Percentiles rank a stretch among this genome's conserved stretches.
These are phyloP conservation scores for Chaetomium sp. DNA, from an alignment of 2,329 filamentous ascomycete species.

Conservation along the genomic window DNA sequence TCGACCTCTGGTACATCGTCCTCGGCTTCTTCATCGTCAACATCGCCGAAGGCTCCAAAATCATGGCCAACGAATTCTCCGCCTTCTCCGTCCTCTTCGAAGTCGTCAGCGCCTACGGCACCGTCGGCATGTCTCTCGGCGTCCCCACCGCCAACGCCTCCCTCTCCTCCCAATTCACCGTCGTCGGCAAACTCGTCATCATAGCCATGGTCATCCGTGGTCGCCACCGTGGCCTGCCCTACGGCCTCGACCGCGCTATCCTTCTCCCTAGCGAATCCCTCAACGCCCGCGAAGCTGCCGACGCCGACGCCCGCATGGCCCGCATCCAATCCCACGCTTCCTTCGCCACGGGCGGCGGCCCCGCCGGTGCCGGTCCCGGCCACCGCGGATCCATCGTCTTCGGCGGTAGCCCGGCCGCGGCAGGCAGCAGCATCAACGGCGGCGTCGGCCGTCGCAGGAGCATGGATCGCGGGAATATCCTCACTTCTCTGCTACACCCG, in stretches of 20 bases:
- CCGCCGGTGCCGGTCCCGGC: too few species aligned
- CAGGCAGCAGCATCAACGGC: too few species aligned
- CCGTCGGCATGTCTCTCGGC: constrained; percentile 83
- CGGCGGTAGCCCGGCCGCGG: too few species aligned
- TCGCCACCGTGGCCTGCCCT: constrained; percentile 61
- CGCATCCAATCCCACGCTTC: constrained; percentile 34
- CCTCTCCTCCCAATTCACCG: constrained; percentile 74
- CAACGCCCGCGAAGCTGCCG: constrained; percentile 46
- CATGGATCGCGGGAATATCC: constrained; percentile 37
- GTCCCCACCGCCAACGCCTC: constrained; percentile 70
- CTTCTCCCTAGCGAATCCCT: constrained; percentile 52
- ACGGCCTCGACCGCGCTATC: constrained; percentile 57
- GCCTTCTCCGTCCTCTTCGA: constrained; percentile 73
- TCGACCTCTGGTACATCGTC: constrained; percentile 97
- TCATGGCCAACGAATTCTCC: constrained; percentile 57
- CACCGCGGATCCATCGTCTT: too few species aligned
- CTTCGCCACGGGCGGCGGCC: constrained; percentile 18
- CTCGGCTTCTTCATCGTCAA: constrained; percentile 87
- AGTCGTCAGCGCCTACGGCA: constrained; percentile 86
- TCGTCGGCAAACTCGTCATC: constrained; percentile 63
- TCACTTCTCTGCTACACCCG: constrained; percentile 43
- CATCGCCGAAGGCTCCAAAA: constrained; percentile 72
- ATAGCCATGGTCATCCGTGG: constrained; percentile 65
- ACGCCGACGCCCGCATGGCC: constrained; percentile 34
- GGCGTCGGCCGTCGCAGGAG: constrained; percentile 31